A percentile compares a stretch with the other conserved stretches of the same genome.
Evolutionary conservation across 768 basidiomycete genomes (phyloP).

Genomic region (Neoboletus subvelutipes): DNA sequence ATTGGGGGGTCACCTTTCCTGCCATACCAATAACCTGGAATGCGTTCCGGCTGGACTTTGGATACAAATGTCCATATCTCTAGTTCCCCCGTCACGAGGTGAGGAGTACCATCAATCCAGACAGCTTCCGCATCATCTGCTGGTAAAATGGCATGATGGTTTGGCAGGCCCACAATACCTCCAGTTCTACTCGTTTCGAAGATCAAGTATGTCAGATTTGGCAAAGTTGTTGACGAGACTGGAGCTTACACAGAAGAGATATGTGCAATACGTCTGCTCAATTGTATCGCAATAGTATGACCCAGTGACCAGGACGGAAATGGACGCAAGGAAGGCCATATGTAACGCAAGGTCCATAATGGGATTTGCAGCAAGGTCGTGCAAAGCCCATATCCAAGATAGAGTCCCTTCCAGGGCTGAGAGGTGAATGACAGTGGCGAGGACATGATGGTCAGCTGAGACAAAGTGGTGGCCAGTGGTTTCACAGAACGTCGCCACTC

Average conservation of each 20-base stretch:
- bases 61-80: conserved; percentile 30
- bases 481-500: not conserved
- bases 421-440: conserved; percentile 3
- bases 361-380: conserved; percentile 46
- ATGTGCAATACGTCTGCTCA: conserved; percentile 31
- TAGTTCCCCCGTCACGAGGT: conserved; percentile 33
- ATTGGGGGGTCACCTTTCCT: conserved; percentile 38
- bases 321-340: conserved; percentile 39
- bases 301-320: conserved; percentile 46
- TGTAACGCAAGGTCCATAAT: conserved; percentile 43
- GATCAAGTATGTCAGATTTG: not conserved
- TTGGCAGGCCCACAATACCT: conserved; percentile 6
- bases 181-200: conserved; percentile 9
- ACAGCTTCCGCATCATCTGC: conserved; percentile 18
- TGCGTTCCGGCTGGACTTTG: conserved; percentile 39
- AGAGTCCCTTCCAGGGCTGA: conserved; percentile 52
- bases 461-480: not conserved
- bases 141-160: conserved; percentile 10
- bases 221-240: not conserved
- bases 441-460: conserved; percentile 6
- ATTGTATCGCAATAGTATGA: conserved; percentile 38
- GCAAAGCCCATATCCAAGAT: conserved; percentile 43
- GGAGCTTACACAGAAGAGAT: conserved; percentile 19
- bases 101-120: conserved; percentile 35
- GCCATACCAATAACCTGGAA: conserved; percentile 61